These are phyloP conservation scores for Aspergillus brunneoviolaceus DNA, from an alignment of 2,329 filamentous ascomycete species.

Conservation along the genomic window DNA sequence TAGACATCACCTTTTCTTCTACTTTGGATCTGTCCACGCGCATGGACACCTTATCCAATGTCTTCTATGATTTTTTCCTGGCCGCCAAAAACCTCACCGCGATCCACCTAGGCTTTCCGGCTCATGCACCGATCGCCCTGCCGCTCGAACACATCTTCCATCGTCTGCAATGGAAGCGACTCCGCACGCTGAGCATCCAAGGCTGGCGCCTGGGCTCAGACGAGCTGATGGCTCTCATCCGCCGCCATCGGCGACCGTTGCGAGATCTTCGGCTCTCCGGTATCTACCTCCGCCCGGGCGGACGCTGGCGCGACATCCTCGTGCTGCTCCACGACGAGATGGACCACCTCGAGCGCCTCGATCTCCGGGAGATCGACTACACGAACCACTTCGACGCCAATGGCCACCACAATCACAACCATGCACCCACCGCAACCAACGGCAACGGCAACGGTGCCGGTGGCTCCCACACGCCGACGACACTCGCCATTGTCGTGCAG, in stretches of 20 bases:
- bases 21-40: constrained; percentile 56
- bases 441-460: constrained; percentile 7
- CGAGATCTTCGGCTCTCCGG: constrained; percentile 60
- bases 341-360: constrained; percentile 60
- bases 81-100: constrained; percentile 61
- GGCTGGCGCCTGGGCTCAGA: constrained; percentile 61
- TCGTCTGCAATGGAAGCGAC: constrained; percentile 58
- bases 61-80: constrained; percentile 59
- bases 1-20: constrained; percentile 65
- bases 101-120: constrained; percentile 65
- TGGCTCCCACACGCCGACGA: constrained; percentile 8
- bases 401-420: constrained; percentile 19
- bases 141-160: constrained; percentile 63
- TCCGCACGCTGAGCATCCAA: constrained; percentile 65
- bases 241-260: constrained; percentile 57
- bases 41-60: constrained; percentile 57
- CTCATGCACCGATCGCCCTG: constrained; percentile 56
- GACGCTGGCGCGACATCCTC: constrained; percentile 62
- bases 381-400: constrained; percentile 53
- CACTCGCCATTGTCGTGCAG: constrained; percentile 21
- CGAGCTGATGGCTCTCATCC: constrained; percentile 60
- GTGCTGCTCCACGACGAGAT: constrained; percentile 57
- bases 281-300: constrained; percentile 60
- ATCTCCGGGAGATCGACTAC: constrained; percentile 63
- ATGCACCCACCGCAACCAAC: constrained; percentile 11